Base-by-base conservation (phyloP, 2,329 filamentous ascomycete species). In the Furcasterigmium sp. region DNA sequence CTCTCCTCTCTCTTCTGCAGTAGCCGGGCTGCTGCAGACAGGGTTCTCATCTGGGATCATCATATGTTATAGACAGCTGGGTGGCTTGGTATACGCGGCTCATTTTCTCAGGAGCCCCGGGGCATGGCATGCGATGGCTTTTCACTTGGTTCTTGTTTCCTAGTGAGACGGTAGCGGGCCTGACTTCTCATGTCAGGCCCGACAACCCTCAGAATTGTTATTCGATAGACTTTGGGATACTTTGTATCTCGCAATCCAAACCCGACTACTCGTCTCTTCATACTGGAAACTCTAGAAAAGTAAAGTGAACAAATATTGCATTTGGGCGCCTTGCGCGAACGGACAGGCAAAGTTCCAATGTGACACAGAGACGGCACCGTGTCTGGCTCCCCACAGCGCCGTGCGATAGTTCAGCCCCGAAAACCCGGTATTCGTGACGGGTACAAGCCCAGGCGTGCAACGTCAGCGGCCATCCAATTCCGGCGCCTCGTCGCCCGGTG, bases 111-210 rank as follows among this genome's bases (percentile, higher is more conserved):
- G 39, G 30, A 23, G 39, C 39, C 39, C 25, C 19, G 18, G 39
- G 39, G 39, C 39, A 41, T 41, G 39, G 39, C 39, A 41, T 29
- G 39, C 39, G 39, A 41, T 18, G 21, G 29, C 17, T 41, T 41
- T 41, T 28, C 20, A 17, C 37, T 39, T 39, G 28, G 37, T 32
- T 35, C 17, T 35, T 18, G n/a, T 35, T 18, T 18, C 11, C 32
- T 13, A 10, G 14, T 32, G 29, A n/a, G 14, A 35, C 32, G n/a
- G n/a, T 35, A 17, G 7, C 11, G 11, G 7, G n/a, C 18, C 32
- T 7, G 32, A 6, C 18, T 17, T 19, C 32, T 35, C 32, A 17
- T 35, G 32, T 17, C 15, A 17, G n/a, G 32, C 6, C 32, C 32
- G 11, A 17, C 32, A 17, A 17, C 15, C 14, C 18, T 17, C n/a